These are phyloP conservation scores for Besnoitia besnoiti DNA, from an alignment of 169 alveolate genomes.

Conservation along the genomic window DNA sequence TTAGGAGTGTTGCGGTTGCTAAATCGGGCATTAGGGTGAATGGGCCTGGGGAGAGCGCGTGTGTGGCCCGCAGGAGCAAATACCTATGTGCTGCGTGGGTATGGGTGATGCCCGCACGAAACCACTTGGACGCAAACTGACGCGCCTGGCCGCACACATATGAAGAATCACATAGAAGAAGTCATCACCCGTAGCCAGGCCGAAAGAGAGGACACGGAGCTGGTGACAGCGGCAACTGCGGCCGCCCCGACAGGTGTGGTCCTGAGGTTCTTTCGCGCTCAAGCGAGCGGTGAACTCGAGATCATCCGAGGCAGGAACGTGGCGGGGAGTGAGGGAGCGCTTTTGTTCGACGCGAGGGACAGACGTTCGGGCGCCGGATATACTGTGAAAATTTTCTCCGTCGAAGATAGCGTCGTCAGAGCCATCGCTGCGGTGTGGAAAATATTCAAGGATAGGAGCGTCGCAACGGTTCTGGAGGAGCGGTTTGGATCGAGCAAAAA, in stretches of 20 bases:
- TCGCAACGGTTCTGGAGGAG: neutral
- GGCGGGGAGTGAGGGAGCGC: neutral
- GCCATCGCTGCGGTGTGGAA: neutral
- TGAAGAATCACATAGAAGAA: neutral
- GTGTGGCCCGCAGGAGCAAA: neutral
- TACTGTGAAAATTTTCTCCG: neutral
- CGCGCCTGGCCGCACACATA: neutral
- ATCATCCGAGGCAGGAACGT: neutral
- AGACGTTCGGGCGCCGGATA: neutral
- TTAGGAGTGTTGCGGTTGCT: no score
- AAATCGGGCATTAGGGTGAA: no score
- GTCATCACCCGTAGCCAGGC: neutral
- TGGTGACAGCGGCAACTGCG: neutral
- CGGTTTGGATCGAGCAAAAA: neutral
- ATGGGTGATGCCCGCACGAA: neutral
- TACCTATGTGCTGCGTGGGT: neutral
- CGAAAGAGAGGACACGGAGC: neutral
- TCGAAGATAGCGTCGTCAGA: neutral
- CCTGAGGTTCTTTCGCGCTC: neutral
- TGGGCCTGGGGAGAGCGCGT: no score
- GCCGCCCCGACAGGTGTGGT: neutral
- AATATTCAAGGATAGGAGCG: neutral
- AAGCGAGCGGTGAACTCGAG: neutral
- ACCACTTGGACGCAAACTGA: neutral
- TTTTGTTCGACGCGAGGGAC: neutral